phyloP scores from a whole-genome alignment of 139 green algal genomes.

The Ettlia oleoabundans region DNA sequence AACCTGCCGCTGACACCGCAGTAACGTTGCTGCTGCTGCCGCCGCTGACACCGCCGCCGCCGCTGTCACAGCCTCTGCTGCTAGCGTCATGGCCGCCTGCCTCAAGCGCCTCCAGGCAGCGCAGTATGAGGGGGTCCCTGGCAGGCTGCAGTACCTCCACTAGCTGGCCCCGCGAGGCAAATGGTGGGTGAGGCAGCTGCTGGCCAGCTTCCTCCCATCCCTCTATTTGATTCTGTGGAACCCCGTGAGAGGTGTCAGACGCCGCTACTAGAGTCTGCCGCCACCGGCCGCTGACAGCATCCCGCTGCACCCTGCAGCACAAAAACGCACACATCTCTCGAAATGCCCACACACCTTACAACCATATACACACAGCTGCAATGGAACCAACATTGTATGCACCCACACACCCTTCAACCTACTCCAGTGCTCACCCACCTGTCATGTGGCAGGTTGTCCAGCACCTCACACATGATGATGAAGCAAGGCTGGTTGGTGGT shows the following conservation, averaged over 20 bases:
- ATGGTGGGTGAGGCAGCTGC: too few relatives aligned
- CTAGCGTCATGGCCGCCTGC: not conserved
- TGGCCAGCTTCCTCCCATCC: not conserved
- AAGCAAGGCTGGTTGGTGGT: too few relatives aligned
- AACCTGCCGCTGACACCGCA: too few relatives aligned
- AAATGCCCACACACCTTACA: too few relatives aligned
- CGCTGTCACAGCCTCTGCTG: conserved; percentile 22
- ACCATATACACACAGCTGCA: too few relatives aligned
- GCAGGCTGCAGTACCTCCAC: conserved; percentile 59
- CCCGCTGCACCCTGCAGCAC: conserved; percentile 25
- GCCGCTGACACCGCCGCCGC: not conserved
- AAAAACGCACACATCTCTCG: too few relatives aligned
- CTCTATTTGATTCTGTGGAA: not conserved
- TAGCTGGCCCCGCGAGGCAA: conserved; percentile 2
- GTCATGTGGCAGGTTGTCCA: conserved; percentile 91
- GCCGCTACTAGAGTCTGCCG: conserved; percentile 31
- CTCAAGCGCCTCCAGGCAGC: conserved; percentile 39
- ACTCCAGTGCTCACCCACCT: too few relatives aligned
- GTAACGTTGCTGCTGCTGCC: too few relatives aligned
- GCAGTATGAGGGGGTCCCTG: conserved; percentile 64
- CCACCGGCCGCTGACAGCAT: conserved; percentile 6
- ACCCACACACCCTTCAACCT: not conserved
- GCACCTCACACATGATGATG: conserved; percentile 82
- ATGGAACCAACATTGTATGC: not conserved
- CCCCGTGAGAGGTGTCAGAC: not conserved